These are phyloP conservation scores for Allomyces javanicus DNA, from an alignment of 192 early-diverging fungal species.

Conservation along the genomic window DNA sequence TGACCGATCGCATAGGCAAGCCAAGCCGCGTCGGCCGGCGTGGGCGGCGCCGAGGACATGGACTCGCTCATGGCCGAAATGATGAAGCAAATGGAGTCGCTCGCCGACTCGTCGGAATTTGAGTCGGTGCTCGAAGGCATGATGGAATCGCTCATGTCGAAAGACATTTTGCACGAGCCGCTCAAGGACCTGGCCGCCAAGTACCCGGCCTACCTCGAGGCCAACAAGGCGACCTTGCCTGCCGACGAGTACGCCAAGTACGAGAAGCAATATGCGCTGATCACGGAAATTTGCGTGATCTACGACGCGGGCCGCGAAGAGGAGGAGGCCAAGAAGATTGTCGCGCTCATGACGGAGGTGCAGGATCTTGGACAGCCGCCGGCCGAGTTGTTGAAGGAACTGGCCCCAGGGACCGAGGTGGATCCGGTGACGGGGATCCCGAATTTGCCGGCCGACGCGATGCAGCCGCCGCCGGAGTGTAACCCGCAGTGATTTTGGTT, in stretches of 20 bases:
- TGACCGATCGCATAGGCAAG: neutral
- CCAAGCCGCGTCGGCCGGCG: conserved; percentile 8
- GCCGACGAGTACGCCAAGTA: conserved; percentile 55
- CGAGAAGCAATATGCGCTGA: conserved; percentile 51
- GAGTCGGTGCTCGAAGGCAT: conserved; percentile 70
- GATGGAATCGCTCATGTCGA: conserved; percentile 80
- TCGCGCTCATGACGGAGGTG: conserved; percentile 92
- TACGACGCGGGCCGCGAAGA: conserved; percentile 62
- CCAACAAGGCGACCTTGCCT: conserved; percentile 51
- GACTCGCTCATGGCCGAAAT: conserved; percentile 40
- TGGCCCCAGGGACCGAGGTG: conserved; percentile 79
- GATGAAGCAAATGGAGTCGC: conserved; percentile 67
- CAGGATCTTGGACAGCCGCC: conserved; percentile 95
- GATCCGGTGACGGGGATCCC: conserved; percentile 6
- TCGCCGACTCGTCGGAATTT: conserved; percentile 58
- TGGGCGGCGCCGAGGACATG: conserved; percentile 22
- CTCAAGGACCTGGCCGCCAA: conserved; percentile 72
- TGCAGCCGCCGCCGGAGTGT: too few relatives aligned
- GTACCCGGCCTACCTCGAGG: conserved; percentile 77
- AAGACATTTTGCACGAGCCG: conserved; percentile 86
- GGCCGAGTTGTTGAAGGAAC: conserved; percentile 61
- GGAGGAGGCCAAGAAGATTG: conserved; percentile 43
- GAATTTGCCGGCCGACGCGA: too few relatives aligned
- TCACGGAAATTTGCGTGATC: conserved; percentile 58
- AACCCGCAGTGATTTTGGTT: too few relatives aligned